A percentile compares a stretch with the other conserved stretches of the same genome.
phyloP scores from a whole-genome alignment of 768 basidiomycete genomes.

The Hericium rajendrae region DNA sequence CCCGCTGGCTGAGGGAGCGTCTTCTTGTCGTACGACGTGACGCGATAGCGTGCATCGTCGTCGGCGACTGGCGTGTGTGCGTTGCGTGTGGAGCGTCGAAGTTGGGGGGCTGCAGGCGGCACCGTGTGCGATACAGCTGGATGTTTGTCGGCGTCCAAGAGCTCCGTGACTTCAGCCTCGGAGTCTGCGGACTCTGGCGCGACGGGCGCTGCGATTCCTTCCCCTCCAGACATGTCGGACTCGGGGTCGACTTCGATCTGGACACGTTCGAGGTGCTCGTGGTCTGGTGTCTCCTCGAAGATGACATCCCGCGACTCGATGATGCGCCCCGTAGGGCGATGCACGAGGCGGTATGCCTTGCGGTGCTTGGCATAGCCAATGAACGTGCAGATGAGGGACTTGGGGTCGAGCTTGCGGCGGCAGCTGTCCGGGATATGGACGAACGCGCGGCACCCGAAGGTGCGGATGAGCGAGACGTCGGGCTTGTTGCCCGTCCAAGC shows the following conservation, averaged over 20 bases:
- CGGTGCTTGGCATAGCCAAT: slow-evolving; percentile 11
- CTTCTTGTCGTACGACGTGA: no score
- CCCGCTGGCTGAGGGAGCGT: no score
- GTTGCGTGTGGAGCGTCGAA: neutral
- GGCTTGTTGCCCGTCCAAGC: slow-evolving; percentile 11
- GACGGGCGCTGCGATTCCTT: no score
- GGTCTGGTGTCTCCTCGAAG: neutral
- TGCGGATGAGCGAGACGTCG: neutral
- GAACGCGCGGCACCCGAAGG: slow-evolving; percentile 8
- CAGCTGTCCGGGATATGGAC: slow-evolving; percentile 2
- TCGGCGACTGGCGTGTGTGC: neutral
- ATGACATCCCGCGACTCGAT: slow-evolving; percentile 8
- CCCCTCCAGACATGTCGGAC: no score
- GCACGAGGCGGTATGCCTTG: slow-evolving; percentile 8
- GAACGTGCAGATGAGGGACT: neutral
- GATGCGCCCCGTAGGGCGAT: neutral
- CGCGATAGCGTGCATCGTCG: neutral
- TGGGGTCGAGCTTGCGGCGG: slow-evolving; percentile 7
- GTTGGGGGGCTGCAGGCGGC: neutral
- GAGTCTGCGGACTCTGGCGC: no score
- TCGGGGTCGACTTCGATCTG: neutral
- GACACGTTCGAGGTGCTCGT: neutral
- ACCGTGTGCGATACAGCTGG: no score
- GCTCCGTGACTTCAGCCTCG: no score
- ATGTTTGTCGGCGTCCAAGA: no score